Evolutionary conservation across 2,329 filamentous ascomycete genomes (phyloP).

Genomic region (Aspergillus ochraceus): DNA sequence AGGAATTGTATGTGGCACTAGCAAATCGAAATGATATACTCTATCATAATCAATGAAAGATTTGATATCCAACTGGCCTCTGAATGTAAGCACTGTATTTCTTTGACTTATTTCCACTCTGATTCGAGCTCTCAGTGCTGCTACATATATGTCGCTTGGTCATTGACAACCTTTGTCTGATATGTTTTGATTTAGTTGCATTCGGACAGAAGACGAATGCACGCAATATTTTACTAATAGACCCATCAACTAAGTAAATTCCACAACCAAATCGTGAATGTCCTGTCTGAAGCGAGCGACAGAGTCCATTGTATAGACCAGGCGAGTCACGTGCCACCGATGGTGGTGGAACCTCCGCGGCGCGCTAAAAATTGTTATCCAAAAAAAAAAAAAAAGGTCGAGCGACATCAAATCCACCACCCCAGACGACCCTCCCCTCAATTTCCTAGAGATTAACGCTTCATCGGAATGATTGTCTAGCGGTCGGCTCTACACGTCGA

Average conservation of each 20-base stretch:
- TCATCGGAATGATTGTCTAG: slow-evolving; percentile 23
- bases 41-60: not conserved
- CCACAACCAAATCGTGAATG: too few relatives aligned
- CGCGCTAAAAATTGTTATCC: slow-evolving; percentile 28
- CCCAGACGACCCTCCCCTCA: not conserved
- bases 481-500: slow-evolving; percentile 21
- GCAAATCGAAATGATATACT: not conserved
- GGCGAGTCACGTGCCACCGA: slow-evolving; percentile 21
- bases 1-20: not conserved
- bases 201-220: not conserved
- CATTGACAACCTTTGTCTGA: not conserved
- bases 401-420: slow-evolving; percentile 8
- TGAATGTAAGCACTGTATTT: not conserved
- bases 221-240: not conserved
- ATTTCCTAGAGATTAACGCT: not conserved
- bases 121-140: not conserved
- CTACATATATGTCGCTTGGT: not conserved
- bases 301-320: not conserved
- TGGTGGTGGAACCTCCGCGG: slow-evolving; percentile 19
- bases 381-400: slow-evolving; percentile 21
- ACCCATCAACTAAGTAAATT: too few relatives aligned
- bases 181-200: not conserved
- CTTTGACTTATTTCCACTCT: too few relatives aligned
- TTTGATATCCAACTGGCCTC: not conserved
- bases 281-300: not conserved